phyloP scores from a whole-genome alignment of 2,329 filamentous ascomycete species.

The Hortaea werneckii region DNA sequence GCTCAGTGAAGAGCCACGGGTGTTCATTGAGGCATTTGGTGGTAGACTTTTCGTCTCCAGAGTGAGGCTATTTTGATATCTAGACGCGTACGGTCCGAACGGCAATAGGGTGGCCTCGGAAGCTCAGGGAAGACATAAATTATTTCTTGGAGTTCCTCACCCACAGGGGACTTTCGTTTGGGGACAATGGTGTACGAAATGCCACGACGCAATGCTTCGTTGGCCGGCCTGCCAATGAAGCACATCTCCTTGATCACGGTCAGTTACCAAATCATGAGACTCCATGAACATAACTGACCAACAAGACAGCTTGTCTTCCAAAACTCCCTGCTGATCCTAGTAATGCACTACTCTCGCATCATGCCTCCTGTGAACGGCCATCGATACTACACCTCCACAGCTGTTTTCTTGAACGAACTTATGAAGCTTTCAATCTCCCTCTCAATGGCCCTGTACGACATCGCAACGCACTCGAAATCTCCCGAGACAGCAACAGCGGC shows the following conservation, averaged over 20 bases:
- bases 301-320: slow-evolving; percentile 59
- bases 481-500: slow-evolving; percentile 54
- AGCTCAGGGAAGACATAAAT: too few species aligned
- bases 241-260: slow-evolving; percentile 57
- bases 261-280: slow-evolving; percentile 18
- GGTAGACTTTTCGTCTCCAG: too few species aligned
- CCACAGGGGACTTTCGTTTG: too few species aligned
- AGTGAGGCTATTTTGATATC: too few species aligned
- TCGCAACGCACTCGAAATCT: slow-evolving; percentile 67
- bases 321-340: slow-evolving; percentile 68
- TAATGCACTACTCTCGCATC: slow-evolving; percentile 89
- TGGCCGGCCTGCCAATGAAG: slow-evolving; percentile 54
- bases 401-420: slow-evolving; percentile 86
- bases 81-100: too few species aligned
- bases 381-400: slow-evolving; percentile 87
- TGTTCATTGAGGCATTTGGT: too few species aligned
- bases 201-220: slow-evolving; percentile 18
- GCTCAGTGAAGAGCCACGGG: too few species aligned
- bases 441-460: slow-evolving; percentile 78
- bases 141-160: too few species aligned
- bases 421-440: slow-evolving; percentile 81
- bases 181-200: slow-evolving; percentile 6
- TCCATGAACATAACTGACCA: background rate
- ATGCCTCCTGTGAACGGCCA: slow-evolving; percentile 79
- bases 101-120: too few species aligned